These are phyloP conservation scores for Diaporthe capsici DNA, from an alignment of 2,329 filamentous ascomycete species.

Conservation along the genomic window DNA sequence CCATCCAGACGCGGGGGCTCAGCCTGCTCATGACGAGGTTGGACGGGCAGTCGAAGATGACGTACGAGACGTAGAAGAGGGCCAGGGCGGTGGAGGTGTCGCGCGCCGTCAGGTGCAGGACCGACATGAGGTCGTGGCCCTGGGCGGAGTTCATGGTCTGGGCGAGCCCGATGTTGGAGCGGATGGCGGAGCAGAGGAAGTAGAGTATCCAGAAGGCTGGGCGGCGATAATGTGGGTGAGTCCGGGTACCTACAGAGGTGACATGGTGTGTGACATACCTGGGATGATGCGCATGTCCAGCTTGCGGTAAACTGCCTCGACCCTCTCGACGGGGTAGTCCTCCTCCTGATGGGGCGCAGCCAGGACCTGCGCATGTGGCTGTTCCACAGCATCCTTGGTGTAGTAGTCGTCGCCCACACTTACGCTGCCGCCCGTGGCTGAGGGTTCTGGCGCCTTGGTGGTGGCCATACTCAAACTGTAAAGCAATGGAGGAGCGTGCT, in stretches of 20 bases:
- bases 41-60: constrained; percentile 89
- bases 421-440: constrained; percentile 49
- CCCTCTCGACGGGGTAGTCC: constrained; percentile 65
- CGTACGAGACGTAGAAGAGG: constrained; percentile 93
- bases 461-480: constrained; percentile 63
- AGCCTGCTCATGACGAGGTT: constrained; percentile 90
- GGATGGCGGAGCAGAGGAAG: constrained; percentile 92
- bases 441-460: constrained; percentile 46
- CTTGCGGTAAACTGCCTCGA: constrained; percentile 71
- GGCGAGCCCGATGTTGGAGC: constrained; percentile 92
- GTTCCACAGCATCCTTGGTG: constrained; percentile 24
- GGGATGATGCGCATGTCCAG: constrained; percentile 73
- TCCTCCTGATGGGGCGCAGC: constrained; percentile 48
- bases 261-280: constrained; percentile 52
- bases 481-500: constrained; percentile 68
- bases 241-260: background rate
- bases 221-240: background rate
- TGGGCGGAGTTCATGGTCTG: constrained; percentile 88
- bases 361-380: constrained; percentile 9
- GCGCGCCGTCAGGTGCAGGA: constrained; percentile 78
- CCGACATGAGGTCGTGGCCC: constrained; percentile 81
- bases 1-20: constrained; percentile 92
- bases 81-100: constrained; percentile 88
- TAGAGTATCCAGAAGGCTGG: constrained; percentile 89
- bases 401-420: constrained; percentile 47